Evolutionary conservation across 495 filamentous ascomycete genomes (phyloP).

Genomic region (Staphylotrichum tortipilum): DNA sequence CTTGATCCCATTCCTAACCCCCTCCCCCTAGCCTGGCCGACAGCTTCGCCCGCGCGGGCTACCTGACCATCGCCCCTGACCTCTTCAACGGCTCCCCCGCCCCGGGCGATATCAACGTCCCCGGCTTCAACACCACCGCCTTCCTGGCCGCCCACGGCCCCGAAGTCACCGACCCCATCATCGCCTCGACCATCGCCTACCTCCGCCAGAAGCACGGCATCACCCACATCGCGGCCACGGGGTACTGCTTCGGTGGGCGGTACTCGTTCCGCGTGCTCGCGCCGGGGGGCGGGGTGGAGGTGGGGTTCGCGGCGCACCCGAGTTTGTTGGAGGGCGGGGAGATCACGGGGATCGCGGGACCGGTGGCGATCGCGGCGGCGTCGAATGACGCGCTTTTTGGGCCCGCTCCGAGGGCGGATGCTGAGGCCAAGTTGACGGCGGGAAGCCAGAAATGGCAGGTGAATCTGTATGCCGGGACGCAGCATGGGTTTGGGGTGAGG

Average conservation of each 20-base stretch:
- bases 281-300: conserved; percentile 38
- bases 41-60: conserved; percentile 66
- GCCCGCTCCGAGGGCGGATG: conserved; percentile 47
- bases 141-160: conserved; percentile 50
- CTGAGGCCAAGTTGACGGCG: conserved; percentile 31
- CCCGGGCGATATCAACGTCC: conserved; percentile 38
- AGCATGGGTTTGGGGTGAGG: conserved; percentile 64
- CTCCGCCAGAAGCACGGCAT: conserved; percentile 48
- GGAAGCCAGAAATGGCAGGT: conserved; percentile 46
- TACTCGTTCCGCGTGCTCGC: conserved; percentile 36
- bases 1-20: background rate
- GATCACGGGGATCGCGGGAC: conserved; percentile 51
- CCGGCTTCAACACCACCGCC: conserved; percentile 42
- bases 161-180: conserved; percentile 53
- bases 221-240: conserved; percentile 54
- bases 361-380: conserved; percentile 62
- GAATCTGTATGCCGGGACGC: conserved; percentile 54
- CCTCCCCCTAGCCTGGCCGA: conserved; percentile 49
- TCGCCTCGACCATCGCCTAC: conserved; percentile 52
- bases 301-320: conserved; percentile 62
- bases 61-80: conserved; percentile 66
- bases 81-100: conserved; percentile 57
- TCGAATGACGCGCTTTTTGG: conserved; percentile 60
- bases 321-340: conserved; percentile 57
- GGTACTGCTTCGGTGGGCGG: conserved; percentile 54